Percentiles rank a stretch among this genome's conserved stretches.
Conservation (phyloP, 2,329 filamentous ascomycete genomes). For the Aspergillus uvarum region DNA sequence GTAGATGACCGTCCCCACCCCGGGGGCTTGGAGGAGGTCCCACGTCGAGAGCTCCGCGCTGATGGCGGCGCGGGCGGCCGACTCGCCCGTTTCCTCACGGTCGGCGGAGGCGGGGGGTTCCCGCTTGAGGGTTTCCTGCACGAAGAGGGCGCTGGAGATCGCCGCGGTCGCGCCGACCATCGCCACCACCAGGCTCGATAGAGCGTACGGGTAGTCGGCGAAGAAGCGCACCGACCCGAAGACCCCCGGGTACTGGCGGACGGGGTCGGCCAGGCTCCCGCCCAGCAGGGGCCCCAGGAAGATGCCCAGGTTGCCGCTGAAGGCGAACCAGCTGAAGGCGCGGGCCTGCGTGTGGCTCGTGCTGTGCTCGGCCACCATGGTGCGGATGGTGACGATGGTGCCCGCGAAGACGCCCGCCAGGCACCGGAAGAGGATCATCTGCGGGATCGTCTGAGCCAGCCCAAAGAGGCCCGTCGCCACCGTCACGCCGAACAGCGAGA, state of each 20-base stretch:
- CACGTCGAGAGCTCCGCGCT: neutral
- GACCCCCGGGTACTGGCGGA: constrained; percentile 58
- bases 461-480: constrained; percentile 66
- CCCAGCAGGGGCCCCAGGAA: constrained; percentile 67
- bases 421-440: constrained; percentile 73
- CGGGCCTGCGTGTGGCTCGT: constrained; percentile 68
- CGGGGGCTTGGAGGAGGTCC: constrained; percentile 45
- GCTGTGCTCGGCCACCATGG: constrained; percentile 74
- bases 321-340: constrained; percentile 75
- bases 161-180: constrained; percentile 51
- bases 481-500: constrained; percentile 64
- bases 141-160: constrained; percentile 53
- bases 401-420: constrained; percentile 72
- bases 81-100: neutral
- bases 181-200: constrained; percentile 62
- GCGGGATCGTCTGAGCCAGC: constrained; percentile 51
- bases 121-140: constrained; percentile 58
- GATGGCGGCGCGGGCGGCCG: neutral
- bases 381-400: constrained; percentile 70
- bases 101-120: neutral
- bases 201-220: constrained; percentile 63
- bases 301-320: constrained; percentile 71
- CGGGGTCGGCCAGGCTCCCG: constrained; percentile 68
- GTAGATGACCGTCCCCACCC: constrained; percentile 65
- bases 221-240: constrained; percentile 62